phyloP scores from a whole-genome alignment of 306 rosid species.

The Inga leiocalycina region DNA sequence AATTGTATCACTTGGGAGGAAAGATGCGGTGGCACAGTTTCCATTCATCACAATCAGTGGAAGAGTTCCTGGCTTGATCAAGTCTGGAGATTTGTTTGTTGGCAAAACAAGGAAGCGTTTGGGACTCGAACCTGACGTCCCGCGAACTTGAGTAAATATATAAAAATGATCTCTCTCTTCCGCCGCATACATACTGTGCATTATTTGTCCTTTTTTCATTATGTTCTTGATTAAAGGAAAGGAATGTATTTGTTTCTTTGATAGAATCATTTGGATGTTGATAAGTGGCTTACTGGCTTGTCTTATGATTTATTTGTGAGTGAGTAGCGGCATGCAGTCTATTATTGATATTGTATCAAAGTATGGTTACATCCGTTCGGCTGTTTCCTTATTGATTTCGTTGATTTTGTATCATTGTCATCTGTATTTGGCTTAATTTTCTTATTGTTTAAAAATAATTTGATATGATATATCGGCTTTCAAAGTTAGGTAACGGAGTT shows the following conservation, averaged over 20 bases:
- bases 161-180: neutral
- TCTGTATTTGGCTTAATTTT: neutral
- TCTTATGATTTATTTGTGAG: neutral
- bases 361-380: too few species aligned
- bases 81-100: slow-evolving; percentile 79
- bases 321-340: neutral
- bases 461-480: neutral
- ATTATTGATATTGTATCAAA: neutral
- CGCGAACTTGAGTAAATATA: slow-evolving; percentile 10
- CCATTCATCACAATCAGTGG: slow-evolving; percentile 64
- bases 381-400: neutral
- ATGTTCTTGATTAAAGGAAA: neutral
- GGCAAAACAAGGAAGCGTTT: slow-evolving; percentile 70
- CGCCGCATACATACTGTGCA: slow-evolving; percentile 9
- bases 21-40: slow-evolving; percentile 72
- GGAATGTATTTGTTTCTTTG: neutral
- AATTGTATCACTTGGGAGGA: slow-evolving; percentile 76
- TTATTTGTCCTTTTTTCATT: slow-evolving; percentile 9
- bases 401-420: neutral
- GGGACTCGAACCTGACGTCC: slow-evolving; percentile 52
- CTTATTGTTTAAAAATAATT: neutral
- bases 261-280: neutral
- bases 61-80: slow-evolving; percentile 63
- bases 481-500: neutral
- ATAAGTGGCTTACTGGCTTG: neutral